Evolutionary conservation across 2,329 filamentous ascomycete species (phyloP), one percentile per base, ranked within the genome.

Genomic region (Fusarium continuum): DNA sequence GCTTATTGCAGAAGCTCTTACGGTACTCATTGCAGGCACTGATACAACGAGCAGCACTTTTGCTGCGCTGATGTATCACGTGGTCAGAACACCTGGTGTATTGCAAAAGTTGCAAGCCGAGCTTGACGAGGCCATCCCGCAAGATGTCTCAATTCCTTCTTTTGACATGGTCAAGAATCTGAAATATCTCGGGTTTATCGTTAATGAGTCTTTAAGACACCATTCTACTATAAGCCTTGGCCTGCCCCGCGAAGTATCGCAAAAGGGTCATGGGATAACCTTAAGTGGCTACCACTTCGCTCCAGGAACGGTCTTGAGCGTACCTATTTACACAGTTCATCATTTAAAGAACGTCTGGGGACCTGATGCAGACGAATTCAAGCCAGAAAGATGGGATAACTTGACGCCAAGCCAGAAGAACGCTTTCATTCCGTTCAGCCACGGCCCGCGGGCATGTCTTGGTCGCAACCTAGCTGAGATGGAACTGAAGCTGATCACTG

Each of bases 311-410:
- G 39, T 53, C 6, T 8, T 54, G 1, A 56, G 53, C 7, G 23
- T 46, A 6, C 39, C 53, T 2, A 54, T 54, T 4, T 56, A 40
- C 16, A 29, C 39, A 0, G 25, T 54, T 1, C 49, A 48, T 13
- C 54, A 35, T 8, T 35, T 38, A 1, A 47, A 11, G 8, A 10
- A 57, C 2, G 36, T 57, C 5, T 39, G 39, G 39, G 50, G 50
- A 14, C 19, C 36, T 3, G 49, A 57, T 29, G 40, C 40, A 1
- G 10, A 41, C 23, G 28, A 47, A 0, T 57, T 55, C 25, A 29
- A 19, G 2, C 54, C 49, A 0, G 49, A 48, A 4, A 20, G 54
- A 32, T 57, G 49, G 54, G 49, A 57, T 26, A 31, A 54, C 20
- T 3, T 40, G 8, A 10, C 11, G 2, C 9, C 13, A 1, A 17